phyloP scores from a whole-genome alignment of 768 basidiomycete genomes.

The Cystobasidium tubakii region DNA sequence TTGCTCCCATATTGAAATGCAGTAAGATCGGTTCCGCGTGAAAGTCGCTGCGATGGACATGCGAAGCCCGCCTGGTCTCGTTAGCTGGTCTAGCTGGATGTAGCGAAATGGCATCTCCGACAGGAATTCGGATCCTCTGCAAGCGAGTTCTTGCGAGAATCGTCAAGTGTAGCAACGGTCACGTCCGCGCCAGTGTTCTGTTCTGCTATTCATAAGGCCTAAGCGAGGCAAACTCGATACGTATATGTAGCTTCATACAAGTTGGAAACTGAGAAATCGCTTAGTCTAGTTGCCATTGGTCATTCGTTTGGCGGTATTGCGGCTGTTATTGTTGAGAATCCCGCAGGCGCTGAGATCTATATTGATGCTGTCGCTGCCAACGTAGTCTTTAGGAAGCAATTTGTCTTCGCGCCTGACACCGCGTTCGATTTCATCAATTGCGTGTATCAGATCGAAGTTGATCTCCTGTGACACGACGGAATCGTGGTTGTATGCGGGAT shows the following conservation, averaged over 20 bases:
- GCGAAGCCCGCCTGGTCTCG: no score
- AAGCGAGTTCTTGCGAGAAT: no score
- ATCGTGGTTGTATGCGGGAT: conserved; percentile 85
- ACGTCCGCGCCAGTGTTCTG: no score
- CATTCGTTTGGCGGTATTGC: neutral
- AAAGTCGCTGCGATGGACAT: no score
- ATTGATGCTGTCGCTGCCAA: conserved; percentile 12
- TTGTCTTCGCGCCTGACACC: conserved; percentile 28
- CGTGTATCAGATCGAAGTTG: conserved; percentile 85
- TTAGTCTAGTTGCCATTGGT: neutral
- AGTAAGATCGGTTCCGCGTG: no score
- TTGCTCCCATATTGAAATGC: neutral
- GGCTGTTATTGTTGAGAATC: neutral
- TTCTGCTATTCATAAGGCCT: no score
- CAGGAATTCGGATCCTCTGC: no score
- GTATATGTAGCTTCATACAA: neutral
- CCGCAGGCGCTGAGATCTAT: conserved; percentile 18
- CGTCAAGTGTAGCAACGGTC: no score
- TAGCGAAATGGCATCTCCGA: neutral
- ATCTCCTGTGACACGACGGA: conserved; percentile 86
- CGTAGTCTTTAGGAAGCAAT: conserved; percentile 27
- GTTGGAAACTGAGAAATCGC: neutral
- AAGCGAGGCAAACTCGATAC: neutral
- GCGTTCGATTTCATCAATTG: conserved; percentile 77
- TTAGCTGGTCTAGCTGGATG: neutral